Conservation (phyloP, 352 stramenopile species). For the Pythium sp. region DNA sequence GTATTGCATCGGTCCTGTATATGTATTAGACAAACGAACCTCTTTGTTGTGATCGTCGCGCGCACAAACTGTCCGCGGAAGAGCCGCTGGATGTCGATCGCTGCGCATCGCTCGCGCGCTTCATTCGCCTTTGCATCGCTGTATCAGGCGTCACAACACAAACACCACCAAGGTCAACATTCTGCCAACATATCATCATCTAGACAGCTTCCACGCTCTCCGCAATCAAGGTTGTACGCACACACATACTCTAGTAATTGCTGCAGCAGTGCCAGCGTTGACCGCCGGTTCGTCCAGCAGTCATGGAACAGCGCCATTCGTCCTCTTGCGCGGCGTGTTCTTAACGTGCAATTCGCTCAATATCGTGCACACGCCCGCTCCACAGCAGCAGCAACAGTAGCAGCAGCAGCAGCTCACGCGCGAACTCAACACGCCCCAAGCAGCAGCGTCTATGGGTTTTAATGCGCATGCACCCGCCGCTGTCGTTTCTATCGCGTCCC, state of each 20-base stretch:
- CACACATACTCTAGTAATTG: conserved; percentile 40
- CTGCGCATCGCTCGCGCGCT: conserved; percentile 35
- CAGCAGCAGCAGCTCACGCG: not conserved
- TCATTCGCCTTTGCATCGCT: conserved; percentile 51
- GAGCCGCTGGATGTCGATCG: conserved; percentile 58
- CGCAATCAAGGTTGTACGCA: not conserved
- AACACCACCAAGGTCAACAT: not conserved
- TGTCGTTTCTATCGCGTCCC: conserved; percentile 4
- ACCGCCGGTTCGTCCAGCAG: conserved; percentile 48
- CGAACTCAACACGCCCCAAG: not conserved
- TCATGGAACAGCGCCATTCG: conserved; percentile 63
- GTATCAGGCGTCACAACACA: not conserved
- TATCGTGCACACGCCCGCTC: not conserved
- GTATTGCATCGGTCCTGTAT: too few species aligned
- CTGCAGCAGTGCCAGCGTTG: conserved; percentile 48
- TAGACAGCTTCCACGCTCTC: not conserved
- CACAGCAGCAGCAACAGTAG: too few species aligned
- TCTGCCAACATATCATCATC: not conserved
- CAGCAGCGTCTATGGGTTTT: not conserved
- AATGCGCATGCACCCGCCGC: not conserved
- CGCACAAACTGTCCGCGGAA: conserved; percentile 57
- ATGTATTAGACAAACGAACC: conserved; percentile 18
- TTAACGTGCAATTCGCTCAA: not conserved
- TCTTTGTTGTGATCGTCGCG: conserved; percentile 33
- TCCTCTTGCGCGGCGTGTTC: not conserved